Percentiles rank a stretch among this genome's conserved stretches.
phyloP scores from a whole-genome alignment of 2,329 filamentous ascomycete species.

The Apiospora pterosperma region DNA sequence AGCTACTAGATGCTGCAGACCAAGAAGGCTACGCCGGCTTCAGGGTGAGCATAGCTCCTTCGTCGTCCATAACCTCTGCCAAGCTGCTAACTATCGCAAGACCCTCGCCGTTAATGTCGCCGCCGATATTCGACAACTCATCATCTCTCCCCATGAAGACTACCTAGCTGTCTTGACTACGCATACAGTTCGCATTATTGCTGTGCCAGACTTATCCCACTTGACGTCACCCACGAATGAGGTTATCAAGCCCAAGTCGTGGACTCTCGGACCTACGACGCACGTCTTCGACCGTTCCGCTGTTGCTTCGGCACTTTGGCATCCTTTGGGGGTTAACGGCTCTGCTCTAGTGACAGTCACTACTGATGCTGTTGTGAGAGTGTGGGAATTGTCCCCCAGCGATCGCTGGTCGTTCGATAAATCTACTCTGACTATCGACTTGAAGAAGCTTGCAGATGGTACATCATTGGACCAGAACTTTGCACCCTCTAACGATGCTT shows the following conservation, averaged over 20 bases:
- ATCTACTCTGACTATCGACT: conserved; percentile 78
- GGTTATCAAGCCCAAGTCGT: conserved; percentile 77
- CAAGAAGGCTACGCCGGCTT: conserved; percentile 35
- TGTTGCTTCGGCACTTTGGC: conserved; percentile 82
- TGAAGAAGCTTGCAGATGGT: conserved; percentile 85
- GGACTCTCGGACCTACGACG: conserved; percentile 86
- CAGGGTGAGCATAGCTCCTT: conserved; percentile 35
- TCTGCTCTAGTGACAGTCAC: conserved; percentile 86
- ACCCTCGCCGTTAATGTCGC: conserved; percentile 74
- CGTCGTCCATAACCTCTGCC: neutral
- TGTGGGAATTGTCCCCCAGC: conserved; percentile 85
- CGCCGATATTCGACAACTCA: conserved; percentile 79
- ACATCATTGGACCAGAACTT: conserved; percentile 81
- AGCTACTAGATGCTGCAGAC: conserved; percentile 24
- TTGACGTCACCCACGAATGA: conserved; percentile 65
- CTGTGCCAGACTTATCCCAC: conserved; percentile 78
- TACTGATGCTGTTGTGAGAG: conserved; percentile 77
- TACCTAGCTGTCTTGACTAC: conserved; percentile 83
- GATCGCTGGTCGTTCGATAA: conserved; percentile 86
- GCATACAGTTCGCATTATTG: conserved; percentile 82
- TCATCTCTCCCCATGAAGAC: conserved; percentile 77
- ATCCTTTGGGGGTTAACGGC: conserved; percentile 81
- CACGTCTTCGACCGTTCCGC: conserved; percentile 84
- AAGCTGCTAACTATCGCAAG: conserved; percentile 36
- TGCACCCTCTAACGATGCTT: conserved; percentile 67